Evolutionary conservation across 2,329 filamentous ascomycete genomes (phyloP), one percentile per base, ranked within the genome.

Genomic region (Penicillium sp.): DNA sequence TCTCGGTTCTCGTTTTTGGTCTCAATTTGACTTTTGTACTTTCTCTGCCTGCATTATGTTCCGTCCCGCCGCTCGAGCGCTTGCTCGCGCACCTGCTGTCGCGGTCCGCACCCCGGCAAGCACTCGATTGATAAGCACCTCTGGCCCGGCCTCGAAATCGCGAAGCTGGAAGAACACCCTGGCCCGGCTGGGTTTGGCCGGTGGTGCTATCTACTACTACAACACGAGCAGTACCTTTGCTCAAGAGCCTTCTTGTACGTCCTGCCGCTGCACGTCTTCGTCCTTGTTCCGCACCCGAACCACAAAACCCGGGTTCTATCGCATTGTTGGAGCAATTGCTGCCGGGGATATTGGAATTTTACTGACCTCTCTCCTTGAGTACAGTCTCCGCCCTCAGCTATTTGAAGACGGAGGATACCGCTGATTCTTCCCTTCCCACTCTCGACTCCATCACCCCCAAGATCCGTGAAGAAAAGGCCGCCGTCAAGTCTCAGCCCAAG

Each of bases 141-240:
- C 50, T 66, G 79, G 68, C 60, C 68, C 73, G 54, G 80, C 89
- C 65, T 80, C 85, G 71, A 90, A 87, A 79, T 86, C 86, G 69
- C 82, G 91, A 74, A 90, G 87, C 73, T 96, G 91, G 90, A 96
- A 93, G 83, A 89, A 87, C 75, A 83, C 87, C 53, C 83, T 83
- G 4, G 74, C 85, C 69, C 85, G 94, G 80, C 89, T 92, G 85
- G 91, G 87, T 65, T 73, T 95, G 56, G 93, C 91, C 0, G 83
- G 81, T 59, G 91, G 84, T 19, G 87, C 89, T 47, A 79, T 98
- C 51, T 99, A 98, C 80, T 97, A 91, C 78, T 99, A 98, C 77
- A 96, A 92, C 81, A 97, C 92, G 7, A 94, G 89, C 70, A 85
- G 87, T 55, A 82, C 92, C 22, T 98, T 98, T 76, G 90, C 92